phyloP scores from a whole-genome alignment of 108 stramenopile species.

The Cyclotella baltica region DNA sequence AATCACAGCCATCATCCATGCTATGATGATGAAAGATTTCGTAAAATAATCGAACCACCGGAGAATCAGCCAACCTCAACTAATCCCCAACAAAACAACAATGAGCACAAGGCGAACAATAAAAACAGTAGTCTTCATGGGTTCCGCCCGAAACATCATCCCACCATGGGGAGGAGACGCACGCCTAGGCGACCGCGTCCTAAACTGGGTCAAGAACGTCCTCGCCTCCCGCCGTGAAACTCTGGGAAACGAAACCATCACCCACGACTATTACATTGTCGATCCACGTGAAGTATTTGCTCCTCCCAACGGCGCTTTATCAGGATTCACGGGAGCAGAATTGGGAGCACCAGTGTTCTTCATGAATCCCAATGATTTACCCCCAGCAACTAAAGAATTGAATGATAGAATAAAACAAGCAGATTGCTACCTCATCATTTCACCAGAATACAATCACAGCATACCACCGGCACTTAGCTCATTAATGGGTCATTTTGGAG shows the following conservation, averaged over 20 bases:
- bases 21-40: no score
- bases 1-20: no score
- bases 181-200: constrained; percentile 65
- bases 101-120: constrained; percentile 50
- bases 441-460: constrained; percentile 73
- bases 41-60: no score
- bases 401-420: constrained; percentile 55
- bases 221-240: constrained; percentile 42
- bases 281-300: constrained; percentile 72
- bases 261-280: constrained; percentile 60
- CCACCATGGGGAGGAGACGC: constrained; percentile 70
- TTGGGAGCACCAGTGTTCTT: constrained; percentile 58
- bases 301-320: constrained; percentile 56
- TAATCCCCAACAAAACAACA: background rate
- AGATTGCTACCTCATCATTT: constrained; percentile 72
- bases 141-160: constrained; percentile 54
- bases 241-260: constrained; percentile 54
- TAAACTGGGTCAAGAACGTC: constrained; percentile 60
- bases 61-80: background rate
- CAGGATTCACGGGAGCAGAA: constrained; percentile 56
- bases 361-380: constrained; percentile 50
- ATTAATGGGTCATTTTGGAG: constrained; percentile 73
- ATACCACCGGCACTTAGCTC: constrained; percentile 63
- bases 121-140: constrained; percentile 78
- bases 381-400: constrained; percentile 50